Conservation (phyloP, 2,329 filamentous ascomycete genomes). For the Arthrobotrys megalospora region DNA sequence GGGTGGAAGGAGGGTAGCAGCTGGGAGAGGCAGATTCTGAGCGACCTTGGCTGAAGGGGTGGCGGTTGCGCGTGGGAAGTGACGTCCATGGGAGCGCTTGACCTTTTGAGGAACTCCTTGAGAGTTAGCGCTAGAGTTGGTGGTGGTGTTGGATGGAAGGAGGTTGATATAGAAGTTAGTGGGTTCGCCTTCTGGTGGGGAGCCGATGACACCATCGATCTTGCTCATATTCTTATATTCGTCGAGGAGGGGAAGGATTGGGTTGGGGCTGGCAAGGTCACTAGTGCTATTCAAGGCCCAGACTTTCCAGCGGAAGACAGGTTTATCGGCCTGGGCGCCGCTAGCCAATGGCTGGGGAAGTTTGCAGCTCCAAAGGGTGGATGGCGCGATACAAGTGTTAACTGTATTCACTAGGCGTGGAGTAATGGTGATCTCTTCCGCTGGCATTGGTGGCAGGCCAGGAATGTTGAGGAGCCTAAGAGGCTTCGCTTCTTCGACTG, state of each 20-base stretch:
- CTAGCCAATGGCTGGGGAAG: constrained; percentile 53
- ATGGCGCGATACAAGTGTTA: constrained; percentile 51
- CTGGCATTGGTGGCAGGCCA: constrained; percentile 50
- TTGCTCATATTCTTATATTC: constrained; percentile 58
- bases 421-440: constrained; percentile 40
- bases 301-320: constrained; percentile 52
- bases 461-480: constrained; percentile 37
- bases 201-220: constrained; percentile 42
- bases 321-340: constrained; percentile 8
- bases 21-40: constrained; percentile 17
- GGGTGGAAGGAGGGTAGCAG: constrained; percentile 38
- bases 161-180: constrained; percentile 54
- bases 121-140: neutral
- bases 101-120: constrained; percentile 15
- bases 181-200: constrained; percentile 42
- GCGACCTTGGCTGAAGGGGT: constrained; percentile 20
- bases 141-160: constrained; percentile 32
- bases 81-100: constrained; percentile 47
- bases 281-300: constrained; percentile 41
- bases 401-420: constrained; percentile 48
- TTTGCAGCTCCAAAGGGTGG: constrained; percentile 56
- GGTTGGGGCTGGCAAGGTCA: constrained; percentile 33
- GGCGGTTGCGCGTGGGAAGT: constrained; percentile 41
- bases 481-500: constrained; percentile 14
- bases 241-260: constrained; percentile 25